These are phyloP conservation scores for Artemisia annua DNA, from an alignment of 129 eudicot genomes.

Conservation along the genomic window DNA sequence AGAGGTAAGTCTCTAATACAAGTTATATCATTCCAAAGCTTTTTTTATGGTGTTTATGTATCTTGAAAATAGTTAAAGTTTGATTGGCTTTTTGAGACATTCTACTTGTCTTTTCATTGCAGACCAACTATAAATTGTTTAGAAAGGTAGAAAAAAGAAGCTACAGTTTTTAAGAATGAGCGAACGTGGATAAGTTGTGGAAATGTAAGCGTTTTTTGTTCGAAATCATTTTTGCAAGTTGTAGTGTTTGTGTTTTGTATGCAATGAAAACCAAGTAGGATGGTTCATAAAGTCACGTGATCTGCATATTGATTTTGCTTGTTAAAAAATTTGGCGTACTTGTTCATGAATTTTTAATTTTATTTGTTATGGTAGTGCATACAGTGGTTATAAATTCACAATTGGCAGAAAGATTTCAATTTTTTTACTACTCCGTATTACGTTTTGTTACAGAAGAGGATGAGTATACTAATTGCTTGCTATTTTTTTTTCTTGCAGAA, in stretches of 20 bases:
- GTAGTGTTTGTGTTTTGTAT: not conserved
- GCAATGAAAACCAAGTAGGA: conserved; percentile 19
- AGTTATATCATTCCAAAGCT: not conserved
- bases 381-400: no score
- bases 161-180: conserved; percentile 5
- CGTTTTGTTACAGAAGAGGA: not conserved
- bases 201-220: not conserved
- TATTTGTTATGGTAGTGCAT: no score
- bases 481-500: conserved; percentile 38
- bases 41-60: not conserved
- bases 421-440: no score
- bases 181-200: conserved; percentile 4
- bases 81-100: not conserved
- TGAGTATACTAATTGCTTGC: not conserved
- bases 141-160: conserved; percentile 3
- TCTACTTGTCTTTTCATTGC: conserved; percentile 6
- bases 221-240: not conserved
- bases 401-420: no score
- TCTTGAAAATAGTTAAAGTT: not conserved
- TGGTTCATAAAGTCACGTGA: not conserved
- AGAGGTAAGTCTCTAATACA: conserved; percentile 53
- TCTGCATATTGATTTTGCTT: not conserved
- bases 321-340: no score
- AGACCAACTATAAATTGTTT: not conserved
- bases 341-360: no score